These are phyloP conservation scores for Kingdonia uniflora DNA, from an alignment of 164 flowering plant genomes.

Conservation along the genomic window DNA sequence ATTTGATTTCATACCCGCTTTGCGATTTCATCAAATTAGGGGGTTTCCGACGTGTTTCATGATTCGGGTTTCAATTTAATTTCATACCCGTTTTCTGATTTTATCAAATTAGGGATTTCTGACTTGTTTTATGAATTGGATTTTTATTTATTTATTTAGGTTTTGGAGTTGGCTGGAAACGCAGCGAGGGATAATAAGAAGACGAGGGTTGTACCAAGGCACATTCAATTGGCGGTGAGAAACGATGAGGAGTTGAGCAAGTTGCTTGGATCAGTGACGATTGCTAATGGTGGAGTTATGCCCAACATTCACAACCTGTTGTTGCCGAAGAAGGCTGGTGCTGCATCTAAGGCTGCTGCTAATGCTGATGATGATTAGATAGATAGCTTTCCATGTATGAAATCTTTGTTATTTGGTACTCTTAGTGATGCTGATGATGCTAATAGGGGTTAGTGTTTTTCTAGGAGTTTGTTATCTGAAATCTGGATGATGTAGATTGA, in stretches of 20 bases:
- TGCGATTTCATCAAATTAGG: no score
- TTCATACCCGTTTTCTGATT: no score
- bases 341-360: conserved; percentile 12
- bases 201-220: conserved; percentile 29
- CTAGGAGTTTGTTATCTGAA: no score
- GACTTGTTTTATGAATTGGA: neutral
- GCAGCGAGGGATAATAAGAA: conserved; percentile 48
- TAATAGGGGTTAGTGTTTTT: no score
- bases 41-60: neutral
- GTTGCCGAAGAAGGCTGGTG: conserved; percentile 30
- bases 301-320: conserved; percentile 29
- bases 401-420: neutral
- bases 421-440: no score
- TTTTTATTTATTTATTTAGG: conserved; percentile 13
- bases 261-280: conserved; percentile 32
- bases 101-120: neutral
- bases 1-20: neutral
- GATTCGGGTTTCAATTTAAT: conserved; percentile 1
- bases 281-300: conserved; percentile 36
- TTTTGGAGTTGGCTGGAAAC: conserved; percentile 42
- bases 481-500: no score
- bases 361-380: conserved; percentile 16
- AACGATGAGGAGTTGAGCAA: conserved; percentile 38
- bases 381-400: neutral
- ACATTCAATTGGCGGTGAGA: conserved; percentile 35